Evolutionary conservation across 1,284 basidiomycete species (phyloP).

Genomic region (Tilletiopsis washingtonensis): DNA sequence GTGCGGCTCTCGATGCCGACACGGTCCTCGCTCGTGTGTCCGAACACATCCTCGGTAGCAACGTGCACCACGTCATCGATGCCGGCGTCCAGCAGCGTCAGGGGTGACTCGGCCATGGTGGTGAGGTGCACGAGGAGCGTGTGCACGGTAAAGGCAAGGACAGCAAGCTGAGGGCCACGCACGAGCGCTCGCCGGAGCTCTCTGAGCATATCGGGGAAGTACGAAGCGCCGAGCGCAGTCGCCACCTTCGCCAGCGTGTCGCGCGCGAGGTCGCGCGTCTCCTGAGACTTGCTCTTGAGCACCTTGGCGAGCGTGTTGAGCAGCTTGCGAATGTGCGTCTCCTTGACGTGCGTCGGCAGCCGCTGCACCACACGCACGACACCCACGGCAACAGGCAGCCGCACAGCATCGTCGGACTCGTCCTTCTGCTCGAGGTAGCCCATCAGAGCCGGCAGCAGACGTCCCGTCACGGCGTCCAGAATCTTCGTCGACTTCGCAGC

Average conservation of each 20-base stretch:
- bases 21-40: constrained; percentile 83
- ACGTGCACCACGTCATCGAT: constrained; percentile 75
- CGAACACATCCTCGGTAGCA: constrained; percentile 87
- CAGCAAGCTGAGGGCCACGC: constrained; percentile 88
- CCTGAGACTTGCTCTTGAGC: constrained; percentile 83
- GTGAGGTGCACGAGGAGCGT: constrained; percentile 63
- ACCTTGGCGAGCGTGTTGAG: constrained; percentile 79
- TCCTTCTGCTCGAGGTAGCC: constrained; percentile 57
- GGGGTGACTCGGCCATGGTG: constrained; percentile 51
- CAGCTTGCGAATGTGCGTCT: constrained; percentile 63
- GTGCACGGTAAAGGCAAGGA: constrained; percentile 78
- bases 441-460: constrained; percentile 42
- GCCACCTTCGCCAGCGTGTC: constrained; percentile 79
- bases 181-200: constrained; percentile 75
- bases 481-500: constrained; percentile 51
- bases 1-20: constrained; percentile 86
- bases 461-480: constrained; percentile 63
- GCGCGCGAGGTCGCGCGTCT: constrained; percentile 79
- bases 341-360: constrained; percentile 59
- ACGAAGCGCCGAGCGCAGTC: constrained; percentile 64
- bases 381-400: constrained; percentile 70
- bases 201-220: constrained; percentile 65
- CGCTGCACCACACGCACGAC: constrained; percentile 75
- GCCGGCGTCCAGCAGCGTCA: constrained; percentile 52
- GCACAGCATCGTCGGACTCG: constrained; percentile 65